Evolutionary conservation across 495 filamentous ascomycete genomes (phyloP).

Genomic region (Aspergillus sparsus): DNA sequence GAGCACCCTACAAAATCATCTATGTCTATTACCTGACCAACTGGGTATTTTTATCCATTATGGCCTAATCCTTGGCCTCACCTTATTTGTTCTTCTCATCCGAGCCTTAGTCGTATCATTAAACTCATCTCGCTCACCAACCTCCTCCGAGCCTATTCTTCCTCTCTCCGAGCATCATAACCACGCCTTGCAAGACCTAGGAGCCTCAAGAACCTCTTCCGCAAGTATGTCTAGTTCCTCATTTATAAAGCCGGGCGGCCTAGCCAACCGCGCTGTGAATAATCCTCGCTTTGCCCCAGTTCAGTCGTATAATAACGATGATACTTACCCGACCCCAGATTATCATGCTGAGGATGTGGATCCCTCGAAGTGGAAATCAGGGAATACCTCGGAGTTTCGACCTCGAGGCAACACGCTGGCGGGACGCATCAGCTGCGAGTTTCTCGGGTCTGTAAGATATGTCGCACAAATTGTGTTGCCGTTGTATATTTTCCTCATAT

Average conservation of each 20-base stretch:
- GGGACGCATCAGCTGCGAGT: no score
- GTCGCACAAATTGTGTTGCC: no score
- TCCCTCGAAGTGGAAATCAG: slow-evolving; percentile 27
- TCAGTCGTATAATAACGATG: slow-evolving; percentile 17
- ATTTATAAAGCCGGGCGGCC: slow-evolving; percentile 30
- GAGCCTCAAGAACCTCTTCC: slow-evolving; percentile 31
- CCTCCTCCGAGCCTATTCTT: slow-evolving; percentile 31
- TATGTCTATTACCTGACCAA: slow-evolving; percentile 90
- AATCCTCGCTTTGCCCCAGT: slow-evolving; percentile 29
- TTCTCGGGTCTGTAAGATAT: no score
- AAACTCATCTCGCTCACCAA: slow-evolving; percentile 20
- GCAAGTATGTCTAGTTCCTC: slow-evolving; percentile 45
- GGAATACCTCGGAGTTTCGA: slow-evolving; percentile 6
- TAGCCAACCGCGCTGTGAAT: slow-evolving; percentile 37
- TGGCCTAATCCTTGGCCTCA: slow-evolving; percentile 58
- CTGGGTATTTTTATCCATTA: slow-evolving; percentile 81
- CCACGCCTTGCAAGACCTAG: slow-evolving; percentile 14
- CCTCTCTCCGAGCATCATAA: slow-evolving; percentile 39
- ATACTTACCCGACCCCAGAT: slow-evolving; percentile 33
- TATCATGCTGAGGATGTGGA: slow-evolving; percentile 25
- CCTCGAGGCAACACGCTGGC: background rate
- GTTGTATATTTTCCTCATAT: no score
- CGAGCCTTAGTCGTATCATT: slow-evolving; percentile 57
- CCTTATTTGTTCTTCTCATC: slow-evolving; percentile 57
- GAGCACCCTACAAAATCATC: slow-evolving; percentile 77